Percentiles rank a stretch among this genome's conserved stretches.
phyloP scores from a whole-genome alignment of 805 yeast species.

The Sungouiozyma ichnusensis region DNA sequence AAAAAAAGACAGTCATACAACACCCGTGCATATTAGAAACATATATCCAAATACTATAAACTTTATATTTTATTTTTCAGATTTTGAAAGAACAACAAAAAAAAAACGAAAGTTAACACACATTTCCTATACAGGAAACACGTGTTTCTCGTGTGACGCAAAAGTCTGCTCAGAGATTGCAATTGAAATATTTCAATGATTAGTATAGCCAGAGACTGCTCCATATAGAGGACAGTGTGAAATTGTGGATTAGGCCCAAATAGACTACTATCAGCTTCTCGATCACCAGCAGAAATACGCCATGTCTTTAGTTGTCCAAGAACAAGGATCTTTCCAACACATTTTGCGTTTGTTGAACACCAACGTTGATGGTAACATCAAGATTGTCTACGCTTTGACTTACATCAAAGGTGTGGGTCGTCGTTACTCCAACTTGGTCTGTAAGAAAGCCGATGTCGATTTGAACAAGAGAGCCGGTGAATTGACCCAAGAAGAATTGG shows the following conservation, averaged over 20 bases:
- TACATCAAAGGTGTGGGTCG: slow-evolving; percentile 99
- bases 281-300: too few species aligned
- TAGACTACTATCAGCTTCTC: too few species aligned
- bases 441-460: slow-evolving; percentile 99
- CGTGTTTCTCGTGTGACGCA: background rate
- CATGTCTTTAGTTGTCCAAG: slow-evolving; percentile 94
- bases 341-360: slow-evolving; percentile 99
- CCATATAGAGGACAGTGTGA: background rate
- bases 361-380: slow-evolving; percentile 99
- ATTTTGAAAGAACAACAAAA: too few species aligned
- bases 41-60: too few species aligned
- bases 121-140: too few species aligned
- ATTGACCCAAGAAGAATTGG: slow-evolving; percentile 99
- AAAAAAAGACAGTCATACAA: too few species aligned
- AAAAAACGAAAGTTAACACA: too few species aligned
- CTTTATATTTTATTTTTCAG: too few species aligned
- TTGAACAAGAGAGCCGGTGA: slow-evolving; percentile 99
- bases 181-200: background rate
- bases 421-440: slow-evolving; percentile 99
- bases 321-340: slow-evolving; percentile 99
- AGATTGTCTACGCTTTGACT: slow-evolving; percentile 99
- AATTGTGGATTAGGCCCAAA: too few species aligned
- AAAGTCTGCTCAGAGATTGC: background rate
- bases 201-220: background rate
- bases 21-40: too few species aligned